Evolutionary conservation across 441 rosid genomes (phyloP), one percentile per base, ranked within the genome.

Genomic region (Euphorbia schlechtendalii): DNA sequence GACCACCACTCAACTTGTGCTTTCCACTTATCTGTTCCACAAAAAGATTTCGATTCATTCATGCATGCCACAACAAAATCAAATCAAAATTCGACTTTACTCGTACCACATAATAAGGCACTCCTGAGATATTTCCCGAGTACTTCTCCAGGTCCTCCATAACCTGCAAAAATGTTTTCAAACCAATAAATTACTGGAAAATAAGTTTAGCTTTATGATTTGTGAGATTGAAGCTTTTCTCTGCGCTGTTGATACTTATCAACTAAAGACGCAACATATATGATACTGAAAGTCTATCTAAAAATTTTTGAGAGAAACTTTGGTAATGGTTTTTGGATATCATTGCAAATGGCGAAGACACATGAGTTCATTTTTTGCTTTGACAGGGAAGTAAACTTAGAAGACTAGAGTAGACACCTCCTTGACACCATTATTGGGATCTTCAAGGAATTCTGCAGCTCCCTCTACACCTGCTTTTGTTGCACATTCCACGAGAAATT

Each of bases 401-500:
- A 20, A n/a, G n/a, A n/a, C n/a, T n/a, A 73, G 63, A 49, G 56
- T 18, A 61, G 65, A 38, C 6, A 91, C 98, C 87, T 84, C 92
- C 56, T 68, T 72, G 52, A 84, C 72, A 41, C 96, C 96, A 24
- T 73, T 89, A 56, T 84, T 83, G 27, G 94, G 87, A 40, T 88
- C 88, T 59, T 76, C 82, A 24, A 90, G 89, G 67, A 84, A 90
- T 53, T 73, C 90, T 34, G 86, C 89, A 66, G 92, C 96, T 46
- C 96, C 92, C 54, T 85, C 90, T 64, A 92, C 63, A 71, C 89
- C 96, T 63, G 76, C 86, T 71, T 86, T 89, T 53, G 64, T 70
- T 24, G 96, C 92, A 38, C 85, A 80, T 64, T 92, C 96, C 69
- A 90, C 58, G 55, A 92, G 89, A 76, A 92, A 92, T 66, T 83